A percentile compares a stretch with the other conserved stretches of the same genome.
phyloP scores from a whole-genome alignment of 106 monocot genomes.

The Apostasia shenzhenica region DNA sequence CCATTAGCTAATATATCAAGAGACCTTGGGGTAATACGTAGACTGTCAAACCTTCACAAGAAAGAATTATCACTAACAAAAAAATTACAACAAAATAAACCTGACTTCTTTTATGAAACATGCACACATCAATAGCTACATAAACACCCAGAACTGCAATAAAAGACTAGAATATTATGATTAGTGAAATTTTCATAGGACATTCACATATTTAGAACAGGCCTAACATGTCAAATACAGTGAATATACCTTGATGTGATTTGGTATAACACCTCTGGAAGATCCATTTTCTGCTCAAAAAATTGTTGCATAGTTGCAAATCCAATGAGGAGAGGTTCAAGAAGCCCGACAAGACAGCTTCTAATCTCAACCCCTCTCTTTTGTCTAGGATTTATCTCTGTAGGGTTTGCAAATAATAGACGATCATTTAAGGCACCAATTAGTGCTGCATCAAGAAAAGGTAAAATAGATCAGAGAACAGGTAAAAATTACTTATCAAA shows the following conservation, averaged over 20 bases:
- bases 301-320: slow-evolving; percentile 96
- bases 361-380: slow-evolving; percentile 91
- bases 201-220: background rate
- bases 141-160: background rate
- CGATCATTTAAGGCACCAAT: slow-evolving; percentile 93
- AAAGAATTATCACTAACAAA: background rate
- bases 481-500: background rate
- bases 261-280: slow-evolving; percentile 94
- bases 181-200: background rate
- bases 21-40: slow-evolving; percentile 91
- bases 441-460: slow-evolving; percentile 43
- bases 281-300: slow-evolving; percentile 95
- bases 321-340: slow-evolving; percentile 97
- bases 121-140: background rate
- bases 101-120: background rate
- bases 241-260: slow-evolving; percentile 84
- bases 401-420: slow-evolving; percentile 70
- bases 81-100: background rate
- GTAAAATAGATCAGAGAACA: background rate
- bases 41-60: slow-evolving; percentile 84
- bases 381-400: slow-evolving; percentile 89
- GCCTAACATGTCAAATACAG: background rate
- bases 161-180: no score
- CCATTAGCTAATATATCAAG: slow-evolving; percentile 92
- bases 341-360: slow-evolving; percentile 92